Base-by-base conservation (phyloP, 2,329 filamentous ascomycete species). In the Dactylellina leptospora region DNA sequence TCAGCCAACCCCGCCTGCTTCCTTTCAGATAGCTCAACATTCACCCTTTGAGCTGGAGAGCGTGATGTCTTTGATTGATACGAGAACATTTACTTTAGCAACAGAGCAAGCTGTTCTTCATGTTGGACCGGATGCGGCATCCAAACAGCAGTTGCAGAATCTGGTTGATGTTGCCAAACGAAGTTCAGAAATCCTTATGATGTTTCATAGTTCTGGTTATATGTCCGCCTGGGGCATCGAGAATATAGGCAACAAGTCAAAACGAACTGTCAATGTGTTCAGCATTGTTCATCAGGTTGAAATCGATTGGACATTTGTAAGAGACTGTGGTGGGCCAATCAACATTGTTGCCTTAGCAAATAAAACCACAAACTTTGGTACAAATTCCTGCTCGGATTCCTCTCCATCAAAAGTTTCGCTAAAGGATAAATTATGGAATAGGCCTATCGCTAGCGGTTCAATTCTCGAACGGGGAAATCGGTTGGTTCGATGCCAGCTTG, bases 151-250 rank as follows among this genome's bases (percentile, higher is more conserved):
- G 4, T 82, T 97, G 54, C 89, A 95, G 75, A 91, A 96, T 78
- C 82, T 97, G 3, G 89, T 96, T 44, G 90, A 92, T 75, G 85
- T 97, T 75, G 91, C 92, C 8, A 95, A 93, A 73, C 88, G 89
- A 56, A 90, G 85, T 62, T 91, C 93, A 0, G 95, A 99, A 78
- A 86, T 99, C 1, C 95, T 92, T 75, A 84, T 97, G 22, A 87
- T 93, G 6, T 83, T 96, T 50, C 92, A 97, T 79, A 88, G 88
- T n/a, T 83, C 85, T 50, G 93, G 93, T 0, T 88, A 88, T 75
- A 91, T 97, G 89, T 92, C 91, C 40, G 92, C 91, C 0, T 97
- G 93, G 91, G 93, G 92, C 0, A 81, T 99, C 62, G 93, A 97
- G 79, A 93, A 93, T 77, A 85, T 96, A 18, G 89, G 90, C 33